These are phyloP conservation scores for Chlorella sp. DNA, from an alignment of 139 green algal species.

Conservation along the genomic window DNA sequence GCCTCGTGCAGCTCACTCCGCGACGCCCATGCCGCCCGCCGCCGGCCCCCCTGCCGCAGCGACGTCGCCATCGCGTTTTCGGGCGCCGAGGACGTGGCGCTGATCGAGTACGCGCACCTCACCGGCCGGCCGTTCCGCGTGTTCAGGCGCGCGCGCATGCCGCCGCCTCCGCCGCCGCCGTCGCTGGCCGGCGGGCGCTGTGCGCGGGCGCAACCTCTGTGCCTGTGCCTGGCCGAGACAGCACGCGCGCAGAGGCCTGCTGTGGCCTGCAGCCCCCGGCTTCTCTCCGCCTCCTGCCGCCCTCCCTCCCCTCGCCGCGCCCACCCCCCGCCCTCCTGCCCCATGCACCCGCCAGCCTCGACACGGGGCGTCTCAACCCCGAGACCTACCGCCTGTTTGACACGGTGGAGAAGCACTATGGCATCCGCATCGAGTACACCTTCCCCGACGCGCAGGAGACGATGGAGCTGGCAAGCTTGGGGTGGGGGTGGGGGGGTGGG, in stretches of 20 bases:
- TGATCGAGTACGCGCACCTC: slow-evolving; percentile 97
- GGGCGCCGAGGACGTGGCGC: slow-evolving; percentile 95
- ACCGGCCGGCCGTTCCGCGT: slow-evolving; percentile 94
- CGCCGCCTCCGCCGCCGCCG: no score
- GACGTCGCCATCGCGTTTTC: slow-evolving; percentile 95
- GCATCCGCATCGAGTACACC: slow-evolving; percentile 98
- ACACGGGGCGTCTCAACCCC: slow-evolving; percentile 96
- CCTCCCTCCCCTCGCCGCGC: neutral
- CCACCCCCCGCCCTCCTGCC: neutral
- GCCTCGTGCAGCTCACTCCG: neutral
- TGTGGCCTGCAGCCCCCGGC: no score
- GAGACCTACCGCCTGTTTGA: slow-evolving; percentile 98
- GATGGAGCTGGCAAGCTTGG: slow-evolving; percentile 5
- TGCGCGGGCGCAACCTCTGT: no score
- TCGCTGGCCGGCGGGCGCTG: no score
- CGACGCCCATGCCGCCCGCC: slow-evolving; percentile 89
- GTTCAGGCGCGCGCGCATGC: slow-evolving; percentile 81
- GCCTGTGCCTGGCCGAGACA: no score
- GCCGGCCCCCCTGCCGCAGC: no score
- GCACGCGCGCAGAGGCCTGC: no score
- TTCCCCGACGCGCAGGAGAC: slow-evolving; percentile 88
- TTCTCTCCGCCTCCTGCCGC: neutral
- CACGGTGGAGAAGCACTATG: slow-evolving; percentile 96
- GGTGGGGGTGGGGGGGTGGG: neutral
- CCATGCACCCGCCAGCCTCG: slow-evolving; percentile 62